Conservation (phyloP, 2,329 filamentous ascomycete genomes). For the Aureobasidium uvarum region DNA sequence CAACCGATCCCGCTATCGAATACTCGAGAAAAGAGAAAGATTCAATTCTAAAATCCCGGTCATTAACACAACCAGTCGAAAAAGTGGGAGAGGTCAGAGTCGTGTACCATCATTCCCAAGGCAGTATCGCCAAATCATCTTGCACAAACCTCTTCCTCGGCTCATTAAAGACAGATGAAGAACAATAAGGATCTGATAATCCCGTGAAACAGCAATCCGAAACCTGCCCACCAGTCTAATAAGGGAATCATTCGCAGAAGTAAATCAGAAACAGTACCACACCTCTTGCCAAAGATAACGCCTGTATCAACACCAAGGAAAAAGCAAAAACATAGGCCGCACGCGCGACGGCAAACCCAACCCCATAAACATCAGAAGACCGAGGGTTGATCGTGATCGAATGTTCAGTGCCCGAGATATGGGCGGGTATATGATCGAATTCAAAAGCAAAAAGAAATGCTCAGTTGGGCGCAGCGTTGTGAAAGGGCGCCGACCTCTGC, state of each 20-base stretch:
- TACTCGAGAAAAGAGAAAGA: background rate
- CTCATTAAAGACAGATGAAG: background rate
- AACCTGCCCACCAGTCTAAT: slow-evolving; percentile 10
- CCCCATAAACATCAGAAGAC: background rate
- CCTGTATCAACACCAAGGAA: background rate
- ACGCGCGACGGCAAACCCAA: background rate
- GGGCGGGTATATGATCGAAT: slow-evolving; percentile 23
- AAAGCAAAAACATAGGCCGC: background rate
- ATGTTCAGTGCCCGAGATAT: background rate
- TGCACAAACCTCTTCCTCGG: background rate
- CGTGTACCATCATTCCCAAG: slow-evolving; percentile 10
- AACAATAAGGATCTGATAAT: slow-evolving; percentile 6
- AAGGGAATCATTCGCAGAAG: slow-evolving; percentile 22
- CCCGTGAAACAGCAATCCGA: slow-evolving; percentile 1
- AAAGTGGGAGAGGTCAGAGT: background rate
- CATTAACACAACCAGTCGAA: background rate
- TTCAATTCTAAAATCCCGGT: background rate
- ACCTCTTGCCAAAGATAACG: slow-evolving; percentile 1
- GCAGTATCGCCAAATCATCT: background rate
- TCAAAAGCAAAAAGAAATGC: slow-evolving; percentile 20
- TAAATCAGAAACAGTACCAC: slow-evolving; percentile 6
- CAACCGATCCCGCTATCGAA: background rate
- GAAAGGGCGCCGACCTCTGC: background rate
- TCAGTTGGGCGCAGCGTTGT: background rate
- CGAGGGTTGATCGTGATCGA: background rate